phyloP scores from a whole-genome alignment of 2,329 filamentous ascomycete genomes.

The Colletotrichum sp. region DNA sequence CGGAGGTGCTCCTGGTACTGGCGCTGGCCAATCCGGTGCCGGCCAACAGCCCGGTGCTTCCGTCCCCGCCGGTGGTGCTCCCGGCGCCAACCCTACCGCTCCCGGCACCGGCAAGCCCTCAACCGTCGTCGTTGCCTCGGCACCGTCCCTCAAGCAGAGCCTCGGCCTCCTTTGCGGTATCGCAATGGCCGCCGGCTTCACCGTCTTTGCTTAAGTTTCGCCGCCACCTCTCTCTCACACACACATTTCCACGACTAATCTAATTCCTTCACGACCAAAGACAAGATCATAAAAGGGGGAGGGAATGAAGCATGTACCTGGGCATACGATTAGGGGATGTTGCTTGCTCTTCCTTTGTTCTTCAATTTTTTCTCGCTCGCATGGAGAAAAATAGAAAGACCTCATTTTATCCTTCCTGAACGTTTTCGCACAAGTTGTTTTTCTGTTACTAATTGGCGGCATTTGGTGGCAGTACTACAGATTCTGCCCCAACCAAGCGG shows the following conservation, averaged over 20 bases:
- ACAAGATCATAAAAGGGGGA: neutral
- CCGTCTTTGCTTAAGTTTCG: neutral
- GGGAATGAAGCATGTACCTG: neutral
- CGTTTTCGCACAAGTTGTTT: neutral
- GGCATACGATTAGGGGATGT: neutral
- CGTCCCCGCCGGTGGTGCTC: neutral
- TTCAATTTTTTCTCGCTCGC: neutral
- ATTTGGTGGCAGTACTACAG: neutral
- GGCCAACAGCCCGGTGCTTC: neutral
- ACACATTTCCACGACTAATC: neutral
- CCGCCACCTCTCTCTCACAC: neutral
- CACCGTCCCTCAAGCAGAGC: slow-evolving; percentile 30
- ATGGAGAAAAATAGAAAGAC: neutral
- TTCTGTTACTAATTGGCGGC: slow-evolving; percentile 6
- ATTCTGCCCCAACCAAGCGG: neutral
- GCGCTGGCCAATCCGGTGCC: neutral
- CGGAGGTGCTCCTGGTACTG: neutral
- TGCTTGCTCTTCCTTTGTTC: neutral
- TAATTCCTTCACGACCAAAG: slow-evolving; percentile 3
- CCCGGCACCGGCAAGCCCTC: neutral
- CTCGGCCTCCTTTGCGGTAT: slow-evolving; percentile 29
- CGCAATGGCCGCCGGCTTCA: slow-evolving; percentile 27
- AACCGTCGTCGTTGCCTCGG: slow-evolving; percentile 8
- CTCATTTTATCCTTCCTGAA: neutral
- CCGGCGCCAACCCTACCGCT: neutral